Evolutionary conservation across 208 protist species (phyloP).

Genomic region (Crithidia thermophila): DNA sequence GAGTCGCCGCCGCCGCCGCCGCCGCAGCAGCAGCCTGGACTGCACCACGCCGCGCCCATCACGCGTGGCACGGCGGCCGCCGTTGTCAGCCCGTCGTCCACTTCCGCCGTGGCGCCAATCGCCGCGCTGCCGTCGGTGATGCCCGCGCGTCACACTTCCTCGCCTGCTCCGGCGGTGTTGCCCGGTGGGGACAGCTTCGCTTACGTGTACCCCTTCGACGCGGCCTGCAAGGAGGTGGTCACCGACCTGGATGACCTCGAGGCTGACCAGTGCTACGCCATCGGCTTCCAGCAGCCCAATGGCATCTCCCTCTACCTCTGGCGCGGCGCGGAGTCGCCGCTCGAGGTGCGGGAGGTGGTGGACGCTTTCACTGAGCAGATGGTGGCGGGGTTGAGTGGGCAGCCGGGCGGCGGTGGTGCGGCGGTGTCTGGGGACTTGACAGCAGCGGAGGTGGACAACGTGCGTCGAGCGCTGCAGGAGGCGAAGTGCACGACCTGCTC

Average conservation of each 20-base stretch:
- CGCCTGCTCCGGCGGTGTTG: too few species aligned
- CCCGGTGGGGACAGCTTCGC: slow-evolving; percentile 29
- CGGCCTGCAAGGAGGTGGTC: slow-evolving; percentile 25
- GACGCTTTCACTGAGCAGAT: slow-evolving; percentile 18
- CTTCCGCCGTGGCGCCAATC: too few species aligned
- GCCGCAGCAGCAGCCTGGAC: too few species aligned
- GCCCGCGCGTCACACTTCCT: too few species aligned
- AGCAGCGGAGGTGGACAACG: not conserved
- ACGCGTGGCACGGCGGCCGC: too few species aligned
- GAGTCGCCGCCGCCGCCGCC: too few species aligned
- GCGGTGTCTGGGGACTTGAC: not conserved
- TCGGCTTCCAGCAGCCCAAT: slow-evolving; percentile 41
- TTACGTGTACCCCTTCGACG: slow-evolving; percentile 53
- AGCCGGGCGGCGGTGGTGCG: too few species aligned
- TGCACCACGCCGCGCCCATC: too few species aligned
- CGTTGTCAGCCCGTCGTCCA: too few species aligned
- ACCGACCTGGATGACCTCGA: slow-evolving; percentile 62
- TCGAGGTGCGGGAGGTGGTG: slow-evolving; percentile 33
- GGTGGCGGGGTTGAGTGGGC: not conserved
- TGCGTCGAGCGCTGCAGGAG: not conserved
- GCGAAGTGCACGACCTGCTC: slow-evolving; percentile 6
- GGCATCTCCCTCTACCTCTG: slow-evolving; percentile 53
- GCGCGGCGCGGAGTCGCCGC: slow-evolving; percentile 38
- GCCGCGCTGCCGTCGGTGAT: not conserved
- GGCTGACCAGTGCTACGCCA: slow-evolving; percentile 49